These are phyloP conservation scores for Penicillium simplicissimum DNA, from an alignment of 495 filamentous ascomycete species.

Conservation along the genomic window DNA sequence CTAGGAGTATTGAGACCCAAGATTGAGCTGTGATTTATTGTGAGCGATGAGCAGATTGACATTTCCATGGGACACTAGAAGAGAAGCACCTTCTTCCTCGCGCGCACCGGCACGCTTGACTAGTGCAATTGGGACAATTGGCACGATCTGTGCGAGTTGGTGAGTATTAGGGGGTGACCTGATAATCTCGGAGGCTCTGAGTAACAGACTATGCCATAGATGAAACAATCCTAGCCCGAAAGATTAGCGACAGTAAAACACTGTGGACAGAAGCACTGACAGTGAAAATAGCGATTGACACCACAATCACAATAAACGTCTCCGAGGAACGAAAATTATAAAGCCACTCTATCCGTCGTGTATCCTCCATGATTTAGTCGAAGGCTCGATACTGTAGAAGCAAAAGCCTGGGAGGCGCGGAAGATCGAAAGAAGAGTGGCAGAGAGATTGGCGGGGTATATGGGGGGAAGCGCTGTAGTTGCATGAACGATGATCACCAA, in stretches of 20 bases:
- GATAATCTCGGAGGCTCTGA: not conserved
- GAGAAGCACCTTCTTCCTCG: slow-evolving; percentile 48
- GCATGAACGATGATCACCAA: slow-evolving; percentile 11
- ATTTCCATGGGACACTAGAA: slow-evolving; percentile 1
- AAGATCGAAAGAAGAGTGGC: not conserved
- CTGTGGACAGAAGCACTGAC: slow-evolving; percentile 24
- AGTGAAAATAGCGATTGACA: slow-evolving; percentile 56
- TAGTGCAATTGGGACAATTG: slow-evolving; percentile 75
- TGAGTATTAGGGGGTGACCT: not conserved
- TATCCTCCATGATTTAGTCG: slow-evolving; percentile 2
- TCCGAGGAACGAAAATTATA: slow-evolving; percentile 36
- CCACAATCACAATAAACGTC: slow-evolving; percentile 48
- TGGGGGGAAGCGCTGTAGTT: not conserved
- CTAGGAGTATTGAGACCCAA: slow-evolving; percentile 74
- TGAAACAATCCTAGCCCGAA: slow-evolving; percentile 63
- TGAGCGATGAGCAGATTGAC: not conserved
- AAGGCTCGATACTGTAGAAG: not conserved
- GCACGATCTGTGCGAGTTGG: slow-evolving; percentile 56
- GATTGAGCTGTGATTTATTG: slow-evolving; percentile 55
- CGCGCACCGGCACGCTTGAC: slow-evolving; percentile 56
- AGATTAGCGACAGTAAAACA: slow-evolving; percentile 5
- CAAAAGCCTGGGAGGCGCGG: not conserved
- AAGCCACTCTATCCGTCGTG: slow-evolving; percentile 23
- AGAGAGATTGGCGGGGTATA: not conserved
- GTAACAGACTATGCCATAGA: slow-evolving; percentile 62